Percentiles rank a stretch among this genome's conserved stretches.
These are phyloP conservation scores for Cercospora zeina DNA, from an alignment of 2,329 filamentous ascomycete genomes.

Conservation along the genomic window DNA sequence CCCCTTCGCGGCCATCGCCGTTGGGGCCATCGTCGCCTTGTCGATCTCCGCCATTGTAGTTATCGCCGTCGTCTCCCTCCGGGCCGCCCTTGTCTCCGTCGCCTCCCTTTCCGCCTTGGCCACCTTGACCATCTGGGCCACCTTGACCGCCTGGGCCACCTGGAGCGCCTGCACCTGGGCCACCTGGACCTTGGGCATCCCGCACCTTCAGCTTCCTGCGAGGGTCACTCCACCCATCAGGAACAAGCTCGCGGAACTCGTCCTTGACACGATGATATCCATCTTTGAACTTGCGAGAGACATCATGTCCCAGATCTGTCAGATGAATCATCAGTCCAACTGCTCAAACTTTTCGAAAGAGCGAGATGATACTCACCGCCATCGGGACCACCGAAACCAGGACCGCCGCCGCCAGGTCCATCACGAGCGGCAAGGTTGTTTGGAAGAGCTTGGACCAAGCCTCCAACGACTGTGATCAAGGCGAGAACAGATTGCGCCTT, in stretches of 20 bases:
- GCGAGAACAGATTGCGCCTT: constrained; percentile 6
- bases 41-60: neutral
- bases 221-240: neutral
- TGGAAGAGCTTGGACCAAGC: neutral
- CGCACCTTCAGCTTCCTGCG: neutral
- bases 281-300: neutral
- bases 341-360: too few species aligned
- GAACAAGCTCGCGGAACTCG: neutral
- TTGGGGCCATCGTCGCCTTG: neutral
- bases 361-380: neutral
- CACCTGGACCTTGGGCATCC: neutral
- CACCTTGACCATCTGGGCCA: neutral
- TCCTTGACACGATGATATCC: neutral
- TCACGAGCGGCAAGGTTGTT: constrained; percentile 1
- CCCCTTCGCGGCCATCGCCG: neutral
- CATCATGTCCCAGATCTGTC: neutral
- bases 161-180: neutral
- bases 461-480: neutral
- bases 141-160: neutral
- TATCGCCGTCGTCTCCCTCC: neutral
- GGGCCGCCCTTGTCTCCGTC: neutral
- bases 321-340: neutral
- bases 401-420: too few species aligned
- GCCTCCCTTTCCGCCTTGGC: neutral
- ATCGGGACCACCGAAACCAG: too few species aligned